Evolutionary conservation across 306 rosid species (phyloP).

Genomic region (Quercus wislizeni): DNA sequence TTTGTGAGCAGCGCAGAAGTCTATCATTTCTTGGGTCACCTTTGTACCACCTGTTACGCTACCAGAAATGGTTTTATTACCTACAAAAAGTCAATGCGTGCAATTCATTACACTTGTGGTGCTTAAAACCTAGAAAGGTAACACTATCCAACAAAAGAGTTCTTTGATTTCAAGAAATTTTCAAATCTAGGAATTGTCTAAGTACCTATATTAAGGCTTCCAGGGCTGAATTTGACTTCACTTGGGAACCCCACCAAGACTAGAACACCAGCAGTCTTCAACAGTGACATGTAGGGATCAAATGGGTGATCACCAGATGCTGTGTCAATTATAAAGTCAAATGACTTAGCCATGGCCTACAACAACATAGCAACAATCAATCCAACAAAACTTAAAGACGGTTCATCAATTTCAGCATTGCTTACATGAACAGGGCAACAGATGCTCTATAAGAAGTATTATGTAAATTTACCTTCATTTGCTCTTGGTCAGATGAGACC

Average conservation of each 20-base stretch:
- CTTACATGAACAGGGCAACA: not conserved
- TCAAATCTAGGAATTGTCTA: not conserved
- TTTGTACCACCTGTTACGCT: constrained; percentile 64
- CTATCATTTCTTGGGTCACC: constrained; percentile 69
- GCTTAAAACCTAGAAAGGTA: not conserved
- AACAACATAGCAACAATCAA: constrained; percentile 13
- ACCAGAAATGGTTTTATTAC: constrained; percentile 59
- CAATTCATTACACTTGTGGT: not conserved
- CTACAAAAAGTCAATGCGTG: constrained; percentile 37
- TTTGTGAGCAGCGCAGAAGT: constrained; percentile 65
- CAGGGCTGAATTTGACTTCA: constrained; percentile 73
- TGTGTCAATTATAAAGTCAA: constrained; percentile 74
- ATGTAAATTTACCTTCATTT: constrained; percentile 53
- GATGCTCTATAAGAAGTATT: constrained; percentile 7
- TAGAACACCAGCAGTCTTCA: constrained; percentile 61
- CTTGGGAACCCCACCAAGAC: constrained; percentile 76
- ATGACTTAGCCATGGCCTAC: constrained; percentile 62
- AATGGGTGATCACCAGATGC: constrained; percentile 88
- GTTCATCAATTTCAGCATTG: constrained; percentile 1
- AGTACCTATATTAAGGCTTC: constrained; percentile 60
- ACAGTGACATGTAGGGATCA: constrained; percentile 72
- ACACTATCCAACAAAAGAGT: not conserved
- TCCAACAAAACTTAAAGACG: not conserved
- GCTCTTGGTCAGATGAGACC: constrained; percentile 64
- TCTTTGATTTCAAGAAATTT: constrained; percentile 4